Conservation (phyloP, 169 alveolate genomes). For the Sarcocystis neurona region DNA sequence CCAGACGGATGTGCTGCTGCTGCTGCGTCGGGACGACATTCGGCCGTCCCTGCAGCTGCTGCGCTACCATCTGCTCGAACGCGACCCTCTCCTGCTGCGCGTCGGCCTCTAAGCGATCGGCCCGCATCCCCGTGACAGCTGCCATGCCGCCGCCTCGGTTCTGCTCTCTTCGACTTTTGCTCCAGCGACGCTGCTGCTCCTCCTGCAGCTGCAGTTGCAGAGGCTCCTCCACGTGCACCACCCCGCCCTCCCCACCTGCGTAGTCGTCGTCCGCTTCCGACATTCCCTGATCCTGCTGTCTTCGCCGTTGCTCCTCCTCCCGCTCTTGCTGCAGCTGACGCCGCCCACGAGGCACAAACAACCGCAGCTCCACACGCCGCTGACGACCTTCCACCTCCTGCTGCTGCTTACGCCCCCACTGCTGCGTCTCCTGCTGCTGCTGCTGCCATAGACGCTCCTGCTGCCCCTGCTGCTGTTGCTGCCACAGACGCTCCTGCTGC, state of each 20-base stretch:
- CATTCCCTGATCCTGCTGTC: neutral
- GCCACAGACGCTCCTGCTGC: too few relatives aligned
- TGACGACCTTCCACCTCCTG: too few relatives aligned
- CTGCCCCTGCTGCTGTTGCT: too few relatives aligned
- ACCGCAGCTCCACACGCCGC: too few relatives aligned
- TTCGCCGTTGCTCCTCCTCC: too few relatives aligned
- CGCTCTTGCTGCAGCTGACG: too few relatives aligned
- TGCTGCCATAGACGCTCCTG: too few relatives aligned
- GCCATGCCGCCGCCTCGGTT: neutral
- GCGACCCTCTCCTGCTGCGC: neutral
- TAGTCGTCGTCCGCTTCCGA: neutral
- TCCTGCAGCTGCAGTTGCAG: neutral
- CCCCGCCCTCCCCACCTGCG: neutral
- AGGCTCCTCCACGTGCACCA: neutral
- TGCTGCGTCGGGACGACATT: neutral
- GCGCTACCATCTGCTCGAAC: neutral
- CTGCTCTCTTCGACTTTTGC: neutral
- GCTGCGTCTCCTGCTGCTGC: too few relatives aligned
- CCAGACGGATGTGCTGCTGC: neutral
- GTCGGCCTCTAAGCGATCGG: neutral
- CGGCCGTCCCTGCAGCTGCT: neutral
- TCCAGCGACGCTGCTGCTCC: neutral
- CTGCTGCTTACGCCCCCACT: too few relatives aligned
- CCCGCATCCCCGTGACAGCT: neutral
- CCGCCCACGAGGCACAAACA: neutral